Percentiles rank a stretch among this genome's conserved stretches.
Conservation (phyloP, 192 early-diverging fungal species). For the Chytriomyces sp. region DNA sequence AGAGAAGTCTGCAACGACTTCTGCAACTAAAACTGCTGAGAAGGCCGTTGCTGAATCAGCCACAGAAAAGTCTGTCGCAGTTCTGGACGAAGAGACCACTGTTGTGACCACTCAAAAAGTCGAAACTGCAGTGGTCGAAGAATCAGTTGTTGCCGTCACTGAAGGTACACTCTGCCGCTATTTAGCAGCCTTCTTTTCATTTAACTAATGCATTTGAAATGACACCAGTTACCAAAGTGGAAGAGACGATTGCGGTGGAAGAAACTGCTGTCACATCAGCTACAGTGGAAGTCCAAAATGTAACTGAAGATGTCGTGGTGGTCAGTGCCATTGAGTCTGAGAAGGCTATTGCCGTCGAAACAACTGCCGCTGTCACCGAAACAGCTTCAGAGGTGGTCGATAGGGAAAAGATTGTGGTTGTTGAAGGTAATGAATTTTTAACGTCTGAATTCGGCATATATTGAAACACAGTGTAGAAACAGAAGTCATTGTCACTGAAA, state of each 20-base stretch:
- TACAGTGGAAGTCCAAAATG: background rate
- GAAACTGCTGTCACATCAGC: background rate
- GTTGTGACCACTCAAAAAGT: background rate
- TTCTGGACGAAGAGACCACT: background rate
- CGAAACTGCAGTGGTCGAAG: background rate
- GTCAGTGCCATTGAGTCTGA: background rate
- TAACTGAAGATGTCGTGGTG: background rate
- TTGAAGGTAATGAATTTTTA: background rate
- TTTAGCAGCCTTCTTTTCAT: too few relatives aligned
- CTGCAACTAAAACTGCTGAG: background rate
- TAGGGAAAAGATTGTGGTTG: background rate
- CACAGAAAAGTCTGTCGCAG: background rate
- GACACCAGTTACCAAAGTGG: too few relatives aligned
- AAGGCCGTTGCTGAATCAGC: background rate
- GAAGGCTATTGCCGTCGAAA: slow-evolving; percentile 9
- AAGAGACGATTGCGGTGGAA: too few relatives aligned
- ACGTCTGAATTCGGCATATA: too few relatives aligned
- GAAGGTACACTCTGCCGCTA: too few relatives aligned
- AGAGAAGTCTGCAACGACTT: background rate
- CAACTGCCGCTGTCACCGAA: slow-evolving; percentile 4
- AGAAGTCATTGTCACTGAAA: background rate
- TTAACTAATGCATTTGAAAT: too few relatives aligned
- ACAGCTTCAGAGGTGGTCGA: slow-evolving; percentile 1
- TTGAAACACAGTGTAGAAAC: too few relatives aligned
- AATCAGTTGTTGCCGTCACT: background rate